Conservation (phyloP, 1,139 yeast species). For the Yamadazyma dushanensis region DNA sequence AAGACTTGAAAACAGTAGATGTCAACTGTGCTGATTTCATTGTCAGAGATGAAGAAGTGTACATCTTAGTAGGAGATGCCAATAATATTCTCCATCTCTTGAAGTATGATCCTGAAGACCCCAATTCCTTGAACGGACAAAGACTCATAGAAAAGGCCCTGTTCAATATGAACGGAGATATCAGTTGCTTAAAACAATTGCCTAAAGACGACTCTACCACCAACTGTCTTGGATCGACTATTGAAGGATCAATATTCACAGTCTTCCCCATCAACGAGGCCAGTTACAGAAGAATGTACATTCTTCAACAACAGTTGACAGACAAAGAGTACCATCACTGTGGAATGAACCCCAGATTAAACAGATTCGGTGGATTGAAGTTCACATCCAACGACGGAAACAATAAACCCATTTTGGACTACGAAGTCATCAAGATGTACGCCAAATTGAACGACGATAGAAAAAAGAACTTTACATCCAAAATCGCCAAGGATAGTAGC, state of each 20-base stretch:
- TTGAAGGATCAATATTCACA: slow-evolving; percentile 76
- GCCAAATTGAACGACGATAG: slow-evolving; percentile 57
- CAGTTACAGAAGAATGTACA: slow-evolving; percentile 76
- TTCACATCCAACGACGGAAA: slow-evolving; percentile 36
- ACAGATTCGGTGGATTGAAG: slow-evolving; percentile 55
- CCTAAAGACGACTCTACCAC: slow-evolving; percentile 49
- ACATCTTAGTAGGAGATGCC: slow-evolving; percentile 68
- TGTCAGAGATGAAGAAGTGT: slow-evolving; percentile 67
- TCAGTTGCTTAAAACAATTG: slow-evolving; percentile 57
- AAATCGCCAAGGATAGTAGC: slow-evolving; percentile 54
- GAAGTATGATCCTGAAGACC: slow-evolving; percentile 92
- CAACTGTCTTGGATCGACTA: slow-evolving; percentile 67
- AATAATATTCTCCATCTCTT: slow-evolving; percentile 69
- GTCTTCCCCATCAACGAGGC: slow-evolving; percentile 78
- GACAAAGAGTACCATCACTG: slow-evolving; percentile 74
- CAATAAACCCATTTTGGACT: slow-evolving; percentile 62
- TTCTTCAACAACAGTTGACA: slow-evolving; percentile 81
- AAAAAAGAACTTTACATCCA: slow-evolving; percentile 51
- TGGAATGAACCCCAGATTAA: slow-evolving; percentile 80
- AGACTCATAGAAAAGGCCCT: slow-evolving; percentile 68
- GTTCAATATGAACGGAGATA: slow-evolving; percentile 64
- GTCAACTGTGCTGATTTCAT: slow-evolving; percentile 72
- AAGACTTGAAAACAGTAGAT: slow-evolving; percentile 64
- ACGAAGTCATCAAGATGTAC: slow-evolving; percentile 53
- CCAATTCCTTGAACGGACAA: slow-evolving; percentile 79